Evolutionary conservation across 495 filamentous ascomycete species (phyloP).

Genomic region (Annulohypoxylon maeteangense): DNA sequence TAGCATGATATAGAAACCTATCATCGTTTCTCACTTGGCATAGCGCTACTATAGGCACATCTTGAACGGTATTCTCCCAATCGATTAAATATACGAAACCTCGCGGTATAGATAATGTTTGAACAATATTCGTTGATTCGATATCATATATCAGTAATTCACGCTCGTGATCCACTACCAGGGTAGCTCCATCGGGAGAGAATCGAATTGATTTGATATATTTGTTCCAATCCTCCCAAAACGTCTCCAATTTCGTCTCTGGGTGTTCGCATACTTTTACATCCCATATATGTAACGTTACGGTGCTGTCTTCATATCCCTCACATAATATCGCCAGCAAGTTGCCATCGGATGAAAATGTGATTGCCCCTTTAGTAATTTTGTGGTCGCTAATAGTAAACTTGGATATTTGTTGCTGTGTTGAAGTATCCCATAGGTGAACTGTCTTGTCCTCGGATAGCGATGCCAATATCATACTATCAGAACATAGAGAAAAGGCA

Average conservation of each 20-base stretch:
- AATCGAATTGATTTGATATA: background rate
- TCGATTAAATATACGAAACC: background rate
- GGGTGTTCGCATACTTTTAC: background rate
- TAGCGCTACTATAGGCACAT: too few relatives aligned
- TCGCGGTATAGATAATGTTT: background rate
- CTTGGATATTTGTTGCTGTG: background rate
- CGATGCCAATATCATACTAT: slow-evolving; percentile 6
- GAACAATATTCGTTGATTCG: background rate
- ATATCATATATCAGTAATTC: background rate
- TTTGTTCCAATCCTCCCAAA: too few relatives aligned
- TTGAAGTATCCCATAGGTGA: slow-evolving; percentile 17
- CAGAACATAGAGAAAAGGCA: background rate
- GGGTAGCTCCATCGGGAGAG: background rate
- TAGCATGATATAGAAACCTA: too few relatives aligned
- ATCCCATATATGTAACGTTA: slow-evolving; percentile 12
- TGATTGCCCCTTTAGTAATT: background rate
- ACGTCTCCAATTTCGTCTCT: too few relatives aligned
- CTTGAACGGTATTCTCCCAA: too few relatives aligned
- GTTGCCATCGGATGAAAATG: slow-evolving; percentile 4
- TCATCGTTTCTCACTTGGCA: too few relatives aligned
- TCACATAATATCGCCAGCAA: background rate
- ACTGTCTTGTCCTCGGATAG: background rate
- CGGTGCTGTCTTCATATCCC: too few relatives aligned
- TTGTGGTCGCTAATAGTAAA: too few relatives aligned
- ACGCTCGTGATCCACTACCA: too few relatives aligned